Percentiles rank a stretch among this genome's conserved stretches.
Evolutionary conservation across 106 monocot genomes (phyloP).

Genomic region (Allium fistulosum): DNA sequence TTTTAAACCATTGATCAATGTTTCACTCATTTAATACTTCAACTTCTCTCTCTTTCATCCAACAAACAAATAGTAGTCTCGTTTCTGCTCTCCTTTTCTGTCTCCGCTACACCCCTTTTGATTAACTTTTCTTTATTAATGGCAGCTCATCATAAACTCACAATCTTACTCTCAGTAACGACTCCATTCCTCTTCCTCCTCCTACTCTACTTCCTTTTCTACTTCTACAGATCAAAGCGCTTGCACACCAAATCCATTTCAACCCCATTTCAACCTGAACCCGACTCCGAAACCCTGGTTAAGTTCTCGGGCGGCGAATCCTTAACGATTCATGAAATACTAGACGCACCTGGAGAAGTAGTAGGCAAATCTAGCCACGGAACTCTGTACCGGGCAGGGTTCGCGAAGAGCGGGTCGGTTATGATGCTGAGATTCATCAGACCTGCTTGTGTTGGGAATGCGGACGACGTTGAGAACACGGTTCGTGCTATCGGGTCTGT

Average conservation of each 20-base stretch:
- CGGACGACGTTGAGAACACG: conserved; percentile 34
- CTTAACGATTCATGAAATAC: conserved; percentile 50
- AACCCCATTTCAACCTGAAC: not conserved
- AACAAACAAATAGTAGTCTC: too few relatives aligned
- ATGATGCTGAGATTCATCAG: conserved; percentile 67
- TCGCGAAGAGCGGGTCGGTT: conserved; percentile 20
- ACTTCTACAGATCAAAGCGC: conserved; percentile 4
- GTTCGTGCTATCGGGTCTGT: conserved; percentile 40
- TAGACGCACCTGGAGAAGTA: conserved; percentile 90
- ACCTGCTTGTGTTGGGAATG: conserved; percentile 48
- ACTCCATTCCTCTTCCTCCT: conserved; percentile 10
- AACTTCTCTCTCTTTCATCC: too few relatives aligned
- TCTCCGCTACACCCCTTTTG: too few relatives aligned
- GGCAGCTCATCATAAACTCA: not conserved
- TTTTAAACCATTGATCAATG: too few relatives aligned
- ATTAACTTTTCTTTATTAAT: not conserved
- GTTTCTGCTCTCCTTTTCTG: too few relatives aligned
- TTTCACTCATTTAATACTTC: too few relatives aligned
- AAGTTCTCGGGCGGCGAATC: conserved; percentile 58
- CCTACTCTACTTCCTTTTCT: conserved; percentile 8
- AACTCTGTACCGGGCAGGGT: conserved; percentile 66
- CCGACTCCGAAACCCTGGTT: conserved; percentile 58
- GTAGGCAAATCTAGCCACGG: conserved; percentile 76
- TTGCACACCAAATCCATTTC: not conserved
- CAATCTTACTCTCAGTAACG: conserved; percentile 3